A percentile compares a stretch with the other conserved stretches of the same genome.
These are phyloP conservation scores for Debaryomyces maramus DNA, from an alignment of 805 yeast species.

Conservation along the genomic window DNA sequence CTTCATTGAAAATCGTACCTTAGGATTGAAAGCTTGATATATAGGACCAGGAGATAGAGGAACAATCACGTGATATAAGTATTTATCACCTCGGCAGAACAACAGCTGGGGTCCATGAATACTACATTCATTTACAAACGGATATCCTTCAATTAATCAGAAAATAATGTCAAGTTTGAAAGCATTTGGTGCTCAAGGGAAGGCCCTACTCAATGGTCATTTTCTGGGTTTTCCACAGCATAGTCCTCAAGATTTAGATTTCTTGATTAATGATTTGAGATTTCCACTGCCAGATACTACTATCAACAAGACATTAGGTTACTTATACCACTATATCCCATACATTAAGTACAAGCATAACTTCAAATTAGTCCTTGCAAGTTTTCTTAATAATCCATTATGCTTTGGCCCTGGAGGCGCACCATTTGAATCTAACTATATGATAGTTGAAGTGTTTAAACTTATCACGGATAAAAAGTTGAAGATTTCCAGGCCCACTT, in stretches of 20 bases:
- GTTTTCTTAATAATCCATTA: conserved; percentile 44
- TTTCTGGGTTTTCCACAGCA: conserved; percentile 7
- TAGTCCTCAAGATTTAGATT: conserved; percentile 48
- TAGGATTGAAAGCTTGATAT: too few relatives aligned
- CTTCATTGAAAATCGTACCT: too few relatives aligned
- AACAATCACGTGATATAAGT: too few relatives aligned
- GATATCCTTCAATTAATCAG: too few relatives aligned
- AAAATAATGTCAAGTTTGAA: conserved; percentile 1
- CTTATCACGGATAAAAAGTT: conserved; percentile 46
- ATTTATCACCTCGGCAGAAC: too few relatives aligned
- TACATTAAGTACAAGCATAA: conserved; percentile 48
- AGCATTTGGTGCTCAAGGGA: conserved; percentile 3
- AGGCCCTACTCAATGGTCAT: not conserved
- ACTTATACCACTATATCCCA: conserved; percentile 53
- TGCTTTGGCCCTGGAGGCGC: conserved; percentile 23
- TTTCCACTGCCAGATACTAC: conserved; percentile 36
- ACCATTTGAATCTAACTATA: conserved; percentile 31
- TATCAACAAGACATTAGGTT: conserved; percentile 39
- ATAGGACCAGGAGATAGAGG: too few relatives aligned
- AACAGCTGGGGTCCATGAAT: too few relatives aligned
- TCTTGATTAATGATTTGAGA: conserved; percentile 43
- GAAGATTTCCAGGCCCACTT: conserved; percentile 48
- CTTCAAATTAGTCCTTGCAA: conserved; percentile 42
- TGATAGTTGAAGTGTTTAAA: conserved; percentile 50
- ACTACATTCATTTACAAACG: too few relatives aligned